These are phyloP conservation scores for Leccinellum rugosiceps DNA, from an alignment of 768 basidiomycete genomes.

Conservation along the genomic window DNA sequence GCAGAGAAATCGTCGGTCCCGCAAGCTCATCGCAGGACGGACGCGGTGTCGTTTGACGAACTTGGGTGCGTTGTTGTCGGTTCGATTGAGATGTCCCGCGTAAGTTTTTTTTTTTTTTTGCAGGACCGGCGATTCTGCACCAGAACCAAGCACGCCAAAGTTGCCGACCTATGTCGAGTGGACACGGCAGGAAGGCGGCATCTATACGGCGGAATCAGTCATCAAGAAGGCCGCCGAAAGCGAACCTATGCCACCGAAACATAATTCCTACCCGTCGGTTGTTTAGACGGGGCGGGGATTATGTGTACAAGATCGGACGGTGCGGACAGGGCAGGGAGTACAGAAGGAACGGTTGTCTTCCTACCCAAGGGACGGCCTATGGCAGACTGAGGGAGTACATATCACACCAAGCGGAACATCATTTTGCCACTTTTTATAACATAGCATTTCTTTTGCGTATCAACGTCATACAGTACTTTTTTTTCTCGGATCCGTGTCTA, in stretches of 20 bases:
- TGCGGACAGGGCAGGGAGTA: not conserved
- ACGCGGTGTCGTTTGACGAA: constrained; percentile 18
- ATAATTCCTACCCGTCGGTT: not conserved
- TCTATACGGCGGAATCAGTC: constrained; percentile 4
- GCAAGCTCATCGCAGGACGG: constrained; percentile 9
- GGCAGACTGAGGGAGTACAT: not conserved
- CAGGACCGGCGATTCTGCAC: constrained; percentile 8
- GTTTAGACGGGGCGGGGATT: constrained; percentile 7
- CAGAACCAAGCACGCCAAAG: constrained; percentile 10
- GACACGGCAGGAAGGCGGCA: constrained; percentile 1
- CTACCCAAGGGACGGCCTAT: not conserved
- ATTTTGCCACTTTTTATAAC: not conserved
- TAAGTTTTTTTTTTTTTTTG: not conserved
- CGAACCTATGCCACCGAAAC: not conserved
- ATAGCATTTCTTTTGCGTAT: not conserved
- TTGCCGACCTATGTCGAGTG: constrained; percentile 18
- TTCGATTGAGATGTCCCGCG: no score
- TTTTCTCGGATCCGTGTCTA: not conserved
- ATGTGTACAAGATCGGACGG: not conserved
- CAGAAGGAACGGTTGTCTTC: not conserved
- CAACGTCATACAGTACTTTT: constrained; percentile 15
- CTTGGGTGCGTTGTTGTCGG: constrained; percentile 9
- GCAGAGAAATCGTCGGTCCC: constrained; percentile 14
- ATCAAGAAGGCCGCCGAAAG: constrained; percentile 6
- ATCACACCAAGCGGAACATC: not conserved